These are phyloP conservation scores for Panicum miliaceum DNA, from an alignment of 176 grass and related monocot genomes.

Conservation along the genomic window DNA sequence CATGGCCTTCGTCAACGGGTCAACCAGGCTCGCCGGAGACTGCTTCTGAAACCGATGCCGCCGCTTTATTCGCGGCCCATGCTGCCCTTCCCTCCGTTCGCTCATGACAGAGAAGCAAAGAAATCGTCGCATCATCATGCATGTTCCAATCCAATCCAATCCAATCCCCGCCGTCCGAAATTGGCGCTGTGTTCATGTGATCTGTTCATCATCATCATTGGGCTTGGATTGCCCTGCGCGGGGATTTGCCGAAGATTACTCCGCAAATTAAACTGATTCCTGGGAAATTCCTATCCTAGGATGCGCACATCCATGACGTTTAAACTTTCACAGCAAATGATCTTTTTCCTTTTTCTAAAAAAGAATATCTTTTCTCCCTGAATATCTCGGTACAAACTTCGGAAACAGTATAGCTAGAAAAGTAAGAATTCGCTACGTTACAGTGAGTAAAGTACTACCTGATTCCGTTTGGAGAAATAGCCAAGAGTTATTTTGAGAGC, in stretches of 20 bases:
- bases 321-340: too few species aligned
- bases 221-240: neutral
- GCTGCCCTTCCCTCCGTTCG: neutral
- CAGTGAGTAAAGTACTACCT: too few species aligned
- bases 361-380: too few species aligned
- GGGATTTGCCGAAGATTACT: neutral
- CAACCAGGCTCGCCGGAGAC: neutral
- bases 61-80: slow-evolving; percentile 19
- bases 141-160: neutral
- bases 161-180: neutral
- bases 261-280: too few species aligned
- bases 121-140: slow-evolving; percentile 8
- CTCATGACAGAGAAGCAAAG: neutral
- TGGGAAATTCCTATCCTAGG: too few species aligned
- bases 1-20: neutral
- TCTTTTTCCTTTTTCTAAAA: too few species aligned
- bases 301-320: too few species aligned
- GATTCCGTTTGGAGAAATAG: too few species aligned
- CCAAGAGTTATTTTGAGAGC: too few species aligned
- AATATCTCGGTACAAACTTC: too few species aligned
- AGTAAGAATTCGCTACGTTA: too few species aligned
- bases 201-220: neutral
- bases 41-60: slow-evolving; percentile 30
- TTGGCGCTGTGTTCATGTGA: neutral
- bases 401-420: too few species aligned